Evolutionary conservation across 1,284 basidiomycete species (phyloP), one percentile per base, ranked within the genome.

Genomic region (Melampsora americana): DNA sequence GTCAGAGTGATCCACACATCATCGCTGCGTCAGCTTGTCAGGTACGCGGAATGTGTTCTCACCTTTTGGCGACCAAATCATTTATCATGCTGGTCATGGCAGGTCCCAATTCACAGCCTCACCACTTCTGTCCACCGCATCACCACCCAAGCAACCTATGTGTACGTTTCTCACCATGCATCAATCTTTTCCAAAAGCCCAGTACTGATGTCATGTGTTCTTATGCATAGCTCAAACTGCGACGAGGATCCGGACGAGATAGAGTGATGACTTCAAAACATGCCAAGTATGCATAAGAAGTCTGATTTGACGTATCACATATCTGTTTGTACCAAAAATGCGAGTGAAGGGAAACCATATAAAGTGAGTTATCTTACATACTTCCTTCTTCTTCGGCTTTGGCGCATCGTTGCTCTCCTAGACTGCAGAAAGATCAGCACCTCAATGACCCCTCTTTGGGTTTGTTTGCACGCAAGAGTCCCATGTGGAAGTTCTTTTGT

Each of bases 101-200:
- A 74, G 72, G 72, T 74, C 0, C 72, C 72, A 18, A 74, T 74
- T 42, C 72, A 67, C 48, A 50, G 64, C n/a, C 65, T 74, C 0
- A 74, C 65, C 26, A 74, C 72, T 46, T 74, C 72, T 0, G 72
- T 74, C n/a, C 56, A 74, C 39, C 46, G 59, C 12, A 26, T 74
- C 28, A 64, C 66, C 16, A 62, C 72, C 28, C 66, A 62, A 23
- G 62, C 66, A 9, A 74, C 72, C 28, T 74, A 74, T 64, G 65
- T 62, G 72, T 56, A 39, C 7, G n/a, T 30, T 60, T 7, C 1
- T 30, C 16, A 35, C 4, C 48, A 0, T 5, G 7, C 16, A 3
- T 35, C 18, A 23, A 28, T 23, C 26, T 23, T 20, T 14, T n/a
- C 46, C 26, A 56, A 9, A 16, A 9, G 20, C n/a, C 1, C 11